Conservation (phyloP, 176 grass and related monocot species). For the Secale cereale region DNA sequence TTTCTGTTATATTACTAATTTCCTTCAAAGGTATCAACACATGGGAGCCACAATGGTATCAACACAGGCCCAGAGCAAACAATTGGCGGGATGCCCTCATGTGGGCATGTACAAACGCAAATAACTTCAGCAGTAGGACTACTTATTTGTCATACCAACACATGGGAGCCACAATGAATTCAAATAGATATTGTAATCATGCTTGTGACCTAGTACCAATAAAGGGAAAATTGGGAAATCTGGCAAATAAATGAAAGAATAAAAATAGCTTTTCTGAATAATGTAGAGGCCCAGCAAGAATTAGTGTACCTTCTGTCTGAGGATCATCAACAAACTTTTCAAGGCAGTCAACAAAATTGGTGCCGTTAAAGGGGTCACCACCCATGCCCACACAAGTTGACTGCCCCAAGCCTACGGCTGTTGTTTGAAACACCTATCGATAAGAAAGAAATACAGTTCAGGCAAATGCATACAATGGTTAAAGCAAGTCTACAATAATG, state of each 20-base stretch:
- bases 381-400: slow-evolving; percentile 98
- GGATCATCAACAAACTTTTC: slow-evolving; percentile 92
- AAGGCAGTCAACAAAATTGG: slow-evolving; percentile 97
- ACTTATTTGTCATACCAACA: slow-evolving; percentile 4
- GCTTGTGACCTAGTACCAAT: not conserved
- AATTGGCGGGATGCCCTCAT: not conserved
- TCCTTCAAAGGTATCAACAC: not conserved
- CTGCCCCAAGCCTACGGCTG: slow-evolving; percentile 88
- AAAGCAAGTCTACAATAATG: not conserved
- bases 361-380: slow-evolving; percentile 96
- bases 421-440: slow-evolving; percentile 94
- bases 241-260: not conserved
- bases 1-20: not conserved
- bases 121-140: not conserved
- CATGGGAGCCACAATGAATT: slow-evolving; percentile 3
- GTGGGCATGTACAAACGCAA: not conserved
- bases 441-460: slow-evolving; percentile 21
- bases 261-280: not conserved
- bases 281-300: not conserved
- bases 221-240: not conserved
- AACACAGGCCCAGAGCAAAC: not conserved
- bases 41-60: too few relatives aligned
- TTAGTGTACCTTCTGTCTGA: slow-evolving; percentile 90
- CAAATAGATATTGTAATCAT: not conserved
- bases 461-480: slow-evolving; percentile 10